Conservation (phyloP, 116 monocot species). For the Cymodocea nodosa region DNA sequence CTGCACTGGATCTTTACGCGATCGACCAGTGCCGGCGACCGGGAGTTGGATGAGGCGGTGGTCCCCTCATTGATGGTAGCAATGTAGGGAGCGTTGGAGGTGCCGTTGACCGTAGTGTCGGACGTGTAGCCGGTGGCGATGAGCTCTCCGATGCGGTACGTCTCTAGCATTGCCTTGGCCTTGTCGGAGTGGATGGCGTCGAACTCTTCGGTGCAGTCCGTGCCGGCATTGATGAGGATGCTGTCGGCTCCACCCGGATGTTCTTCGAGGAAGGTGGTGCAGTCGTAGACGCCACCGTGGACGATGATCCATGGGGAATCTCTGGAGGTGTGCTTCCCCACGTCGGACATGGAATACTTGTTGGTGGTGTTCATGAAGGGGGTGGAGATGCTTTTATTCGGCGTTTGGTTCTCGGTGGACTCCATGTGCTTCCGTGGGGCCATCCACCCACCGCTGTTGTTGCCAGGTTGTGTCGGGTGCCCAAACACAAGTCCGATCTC, state of each 20-base stretch:
- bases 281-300: constrained; percentile 77
- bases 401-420: constrained; percentile 10
- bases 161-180: constrained; percentile 65
- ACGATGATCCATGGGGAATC: constrained; percentile 67
- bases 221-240: constrained; percentile 86
- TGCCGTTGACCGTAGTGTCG: constrained; percentile 31
- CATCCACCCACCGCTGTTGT: constrained; percentile 85
- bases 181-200: constrained; percentile 93
- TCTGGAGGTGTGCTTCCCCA: constrained; percentile 34
- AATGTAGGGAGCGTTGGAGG: constrained; percentile 17
- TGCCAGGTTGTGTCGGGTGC: constrained; percentile 84
- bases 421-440: constrained; percentile 44
- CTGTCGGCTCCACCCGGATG: constrained; percentile 86
- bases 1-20: constrained; percentile 50
- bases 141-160: constrained; percentile 72
- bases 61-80: constrained; percentile 11
- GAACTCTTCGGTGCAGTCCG: constrained; percentile 91
- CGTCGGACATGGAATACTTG: constrained; percentile 43
- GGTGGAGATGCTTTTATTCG: constrained; percentile 49
- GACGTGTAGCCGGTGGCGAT: constrained; percentile 32
- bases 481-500: constrained; percentile 72
- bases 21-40: constrained; percentile 19
- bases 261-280: constrained; percentile 77
- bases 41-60: not conserved
- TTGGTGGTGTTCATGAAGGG: constrained; percentile 55